Evolutionary conservation across 805 yeast species (phyloP), one percentile per base, ranked within the genome.

Genomic region (Saturnispora dispora): DNA sequence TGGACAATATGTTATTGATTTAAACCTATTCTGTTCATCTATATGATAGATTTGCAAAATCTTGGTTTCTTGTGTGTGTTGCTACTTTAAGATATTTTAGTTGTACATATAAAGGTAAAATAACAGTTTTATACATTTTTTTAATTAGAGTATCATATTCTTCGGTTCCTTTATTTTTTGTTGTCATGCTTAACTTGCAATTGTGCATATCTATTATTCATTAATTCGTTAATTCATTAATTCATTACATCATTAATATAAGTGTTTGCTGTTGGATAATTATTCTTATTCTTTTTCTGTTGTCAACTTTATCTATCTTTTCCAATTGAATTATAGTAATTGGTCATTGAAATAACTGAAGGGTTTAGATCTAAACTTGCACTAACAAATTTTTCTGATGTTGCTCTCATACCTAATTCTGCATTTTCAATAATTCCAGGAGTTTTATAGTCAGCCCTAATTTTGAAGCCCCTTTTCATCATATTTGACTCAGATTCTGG

Each of bases 361-460:
- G 68, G 68, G 45, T 63, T 66, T 46, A 66, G 41, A 47, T 55
- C 58, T 15, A 65, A 51, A 6, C 66, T 60, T 13, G 63, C 58
- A 49, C 58, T 59, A 33, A 64, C 68, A 50, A 66, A 64, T 50
- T 57, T 62, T 47, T 60, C 58, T 7, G 68, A 64, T 45, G 60
- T 60, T 52, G 64, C 66, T n/a, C 62, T 55, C 39, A 63, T 53
- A 30, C 60, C 59, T 41, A 60, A 53, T 40, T 62, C 63, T n/a
- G 63, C 58, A 25, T 53, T 50, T 39, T 57, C 61, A 45, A 52
- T 55, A 27, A 35, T 35, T 10, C 35, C 36, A 30, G 52, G 43
- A 28, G 63, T 60, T 50, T 60, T 53, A 13, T 60, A 58, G 5
- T 59, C 61, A 8, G 63, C 37, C 10, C 51, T 58, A 50, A 63